Evolutionary conservation across 1,139 yeast species (phyloP).

Genomic region (Geotrichum fermentans): DNA sequence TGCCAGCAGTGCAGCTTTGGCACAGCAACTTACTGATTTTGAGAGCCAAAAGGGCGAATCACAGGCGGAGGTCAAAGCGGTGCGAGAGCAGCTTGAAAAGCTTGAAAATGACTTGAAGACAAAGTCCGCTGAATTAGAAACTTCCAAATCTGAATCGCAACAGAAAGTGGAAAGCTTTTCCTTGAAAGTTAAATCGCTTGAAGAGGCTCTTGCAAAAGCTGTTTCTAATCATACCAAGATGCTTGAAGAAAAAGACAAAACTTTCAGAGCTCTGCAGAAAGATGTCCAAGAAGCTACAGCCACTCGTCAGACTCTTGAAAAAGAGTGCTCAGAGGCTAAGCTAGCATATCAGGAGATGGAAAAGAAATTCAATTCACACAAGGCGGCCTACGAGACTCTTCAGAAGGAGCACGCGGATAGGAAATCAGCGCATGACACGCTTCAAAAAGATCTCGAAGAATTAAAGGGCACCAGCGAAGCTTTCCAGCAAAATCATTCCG

Average conservation of each 20-base stretch:
- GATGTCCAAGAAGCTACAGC: neutral
- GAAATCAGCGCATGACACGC: neutral
- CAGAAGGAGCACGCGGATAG: constrained; percentile 9
- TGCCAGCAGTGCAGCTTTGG: neutral
- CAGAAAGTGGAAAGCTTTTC: constrained; percentile 13
- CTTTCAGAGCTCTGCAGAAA: constrained; percentile 10
- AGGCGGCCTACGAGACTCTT: constrained; percentile 5
- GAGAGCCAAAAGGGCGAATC: neutral
- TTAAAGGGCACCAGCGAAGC: neutral
- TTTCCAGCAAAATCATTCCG: neutral
- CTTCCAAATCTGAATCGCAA: constrained; percentile 7
- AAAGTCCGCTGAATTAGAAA: constrained; percentile 6
- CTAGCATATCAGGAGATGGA: neutral
- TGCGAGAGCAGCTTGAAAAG: constrained; percentile 2
- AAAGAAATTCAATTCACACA: constrained; percentile 5
- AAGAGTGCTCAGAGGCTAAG: neutral
- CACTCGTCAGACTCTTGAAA: neutral
- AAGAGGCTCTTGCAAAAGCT: constrained; percentile 34
- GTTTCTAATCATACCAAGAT: constrained; percentile 20
- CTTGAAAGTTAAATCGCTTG: constrained; percentile 8
- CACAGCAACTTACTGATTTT: constrained; percentile 6
- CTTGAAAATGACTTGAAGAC: constrained; percentile 3
- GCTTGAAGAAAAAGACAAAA: constrained; percentile 16
- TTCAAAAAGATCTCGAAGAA: neutral
- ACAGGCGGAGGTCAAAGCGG: constrained; percentile 1